Evolutionary conservation across 1,284 basidiomycete genomes (phyloP).

Genomic region (Leccinum proximum): DNA sequence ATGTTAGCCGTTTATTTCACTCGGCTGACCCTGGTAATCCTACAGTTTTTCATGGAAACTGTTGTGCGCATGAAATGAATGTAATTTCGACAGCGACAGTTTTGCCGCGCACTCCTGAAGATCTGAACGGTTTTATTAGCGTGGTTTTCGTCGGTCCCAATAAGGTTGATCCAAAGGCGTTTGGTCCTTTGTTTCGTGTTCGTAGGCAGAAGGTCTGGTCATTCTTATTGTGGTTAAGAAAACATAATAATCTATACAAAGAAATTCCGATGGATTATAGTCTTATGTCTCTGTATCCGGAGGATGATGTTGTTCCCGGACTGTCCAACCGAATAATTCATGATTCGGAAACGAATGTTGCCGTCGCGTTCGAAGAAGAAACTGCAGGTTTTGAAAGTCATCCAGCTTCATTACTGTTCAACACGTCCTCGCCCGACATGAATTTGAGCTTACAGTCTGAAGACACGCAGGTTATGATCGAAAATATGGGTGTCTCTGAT

Average conservation of each 20-base stretch:
- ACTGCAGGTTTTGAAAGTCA: too few species aligned
- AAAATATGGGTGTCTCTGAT: not conserved
- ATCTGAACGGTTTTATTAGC: not conserved
- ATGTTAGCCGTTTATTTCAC: not conserved
- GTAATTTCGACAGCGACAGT: not conserved
- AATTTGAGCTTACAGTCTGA: not conserved
- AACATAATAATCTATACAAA: not conserved
- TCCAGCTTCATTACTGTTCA: too few species aligned
- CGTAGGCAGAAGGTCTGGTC: not conserved
- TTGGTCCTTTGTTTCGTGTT: not conserved
- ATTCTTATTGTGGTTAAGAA: not conserved
- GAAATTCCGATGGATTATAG: not conserved
- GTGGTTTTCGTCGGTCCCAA: not conserved
- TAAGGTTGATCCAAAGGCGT: not conserved
- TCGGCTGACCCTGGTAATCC: not conserved
- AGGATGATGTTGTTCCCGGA: not conserved
- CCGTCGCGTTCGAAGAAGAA: too few species aligned
- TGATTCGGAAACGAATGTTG: too few species aligned
- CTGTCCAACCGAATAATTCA: too few species aligned
- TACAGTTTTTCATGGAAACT: not conserved
- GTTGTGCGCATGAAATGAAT: not conserved
- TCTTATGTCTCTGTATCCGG: not conserved
- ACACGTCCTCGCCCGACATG: too few species aligned
- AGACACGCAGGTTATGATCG: not conserved
- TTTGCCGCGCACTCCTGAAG: not conserved